Evolutionary conservation across 306 rosid species (phyloP).

Genomic region (barrel medic (Medicago truncatula)): MtrunA17r5.0-ANR NC_053045.1:62666501-62667000

Average conservation of each 20-base stretch:
- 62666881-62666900: constrained; percentile 53
- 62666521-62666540: constrained; percentile 87
- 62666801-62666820: constrained; percentile 86
- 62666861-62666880: constrained; percentile 56
- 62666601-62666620: constrained; percentile 83
- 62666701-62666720: constrained; percentile 83
- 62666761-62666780: constrained; percentile 64
- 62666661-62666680: constrained; percentile 90
- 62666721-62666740: constrained; percentile 79
- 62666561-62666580: constrained; percentile 96
- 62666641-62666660: constrained; percentile 89
- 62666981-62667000: constrained; percentile 70
- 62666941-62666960: constrained; percentile 44
- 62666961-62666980: constrained; percentile 56
- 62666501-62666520: constrained; percentile 91
- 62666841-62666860: constrained; percentile 50
- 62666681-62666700: constrained; percentile 82
- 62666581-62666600: constrained; percentile 81
- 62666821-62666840: constrained; percentile 81
- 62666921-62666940: constrained; percentile 48
- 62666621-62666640: constrained; percentile 94
- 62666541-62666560: constrained; percentile 88
- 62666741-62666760: constrained; percentile 70
- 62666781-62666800: constrained; percentile 71
- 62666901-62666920: constrained; percentile 60